Conservation (phyloP, 345 rosid genomes). For the Euphorbia pulcherrima region DNA sequence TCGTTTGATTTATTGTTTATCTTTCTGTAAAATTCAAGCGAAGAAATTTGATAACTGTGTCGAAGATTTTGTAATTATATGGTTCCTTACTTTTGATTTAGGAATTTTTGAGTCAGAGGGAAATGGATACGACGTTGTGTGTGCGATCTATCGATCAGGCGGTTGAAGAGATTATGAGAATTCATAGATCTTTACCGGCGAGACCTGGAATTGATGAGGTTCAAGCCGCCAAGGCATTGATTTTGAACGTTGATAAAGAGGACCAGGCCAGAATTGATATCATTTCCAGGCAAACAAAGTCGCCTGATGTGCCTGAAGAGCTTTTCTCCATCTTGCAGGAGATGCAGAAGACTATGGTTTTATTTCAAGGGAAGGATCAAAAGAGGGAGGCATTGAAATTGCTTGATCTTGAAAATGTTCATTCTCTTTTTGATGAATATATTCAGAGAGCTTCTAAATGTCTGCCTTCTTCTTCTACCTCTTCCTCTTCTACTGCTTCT, state of each 20-base stretch:
- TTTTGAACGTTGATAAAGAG: conserved; percentile 70
- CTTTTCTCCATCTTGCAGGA: conserved; percentile 60
- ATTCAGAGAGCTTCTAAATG: conserved; percentile 84
- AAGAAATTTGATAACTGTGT: too few species aligned
- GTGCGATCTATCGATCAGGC: conserved; percentile 46
- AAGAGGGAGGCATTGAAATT: conserved; percentile 62
- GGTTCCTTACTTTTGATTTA: not conserved
- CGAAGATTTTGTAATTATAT: not conserved
- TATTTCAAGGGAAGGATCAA: conserved; percentile 63
- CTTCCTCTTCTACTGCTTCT: not conserved
- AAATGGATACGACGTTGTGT: conserved; percentile 35
- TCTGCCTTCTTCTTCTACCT: conserved; percentile 20
- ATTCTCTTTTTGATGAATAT: conserved; percentile 62
- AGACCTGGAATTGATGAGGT: conserved; percentile 77
- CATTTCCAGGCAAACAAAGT: conserved; percentile 47
- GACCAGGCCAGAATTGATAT: conserved; percentile 59
- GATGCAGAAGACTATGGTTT: conserved; percentile 61
- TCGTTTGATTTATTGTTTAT: too few species aligned
- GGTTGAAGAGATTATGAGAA: conserved; percentile 79
- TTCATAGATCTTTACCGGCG: conserved; percentile 71
- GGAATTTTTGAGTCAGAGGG: conserved; percentile 1
- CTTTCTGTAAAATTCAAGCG: too few species aligned
- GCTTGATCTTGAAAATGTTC: conserved; percentile 71
- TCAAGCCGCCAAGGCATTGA: conserved; percentile 62
- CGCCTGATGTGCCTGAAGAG: conserved; percentile 61